Conservation (phyloP, 2,329 filamentous ascomycete species). For the Colletotrichum echinochloae region DNA sequence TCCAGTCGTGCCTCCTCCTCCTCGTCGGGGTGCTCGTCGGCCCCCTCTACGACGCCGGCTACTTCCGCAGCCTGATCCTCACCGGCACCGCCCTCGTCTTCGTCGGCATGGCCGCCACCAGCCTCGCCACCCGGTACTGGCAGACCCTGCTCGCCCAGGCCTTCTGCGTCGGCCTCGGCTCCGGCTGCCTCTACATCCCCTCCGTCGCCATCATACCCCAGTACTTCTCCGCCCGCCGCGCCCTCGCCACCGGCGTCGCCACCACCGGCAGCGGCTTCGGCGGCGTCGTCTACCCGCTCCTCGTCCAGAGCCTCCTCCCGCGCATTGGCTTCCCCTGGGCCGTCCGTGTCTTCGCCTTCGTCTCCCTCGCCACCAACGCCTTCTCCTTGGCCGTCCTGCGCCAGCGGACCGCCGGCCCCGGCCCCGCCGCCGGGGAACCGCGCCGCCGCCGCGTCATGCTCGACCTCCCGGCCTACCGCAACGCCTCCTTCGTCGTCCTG, state of each 20-base stretch:
- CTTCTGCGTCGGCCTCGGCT: conserved; percentile 56
- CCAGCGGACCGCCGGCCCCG: conserved; percentile 37
- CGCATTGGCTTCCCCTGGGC: conserved; percentile 52
- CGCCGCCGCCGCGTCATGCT: conserved; percentile 45
- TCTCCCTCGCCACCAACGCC: conserved; percentile 48
- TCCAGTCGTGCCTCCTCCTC: conserved; percentile 51
- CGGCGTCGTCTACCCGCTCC: conserved; percentile 53
- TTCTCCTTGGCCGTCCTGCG: conserved; percentile 47
- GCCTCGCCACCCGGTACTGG: conserved; percentile 53
- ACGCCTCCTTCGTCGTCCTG: conserved; percentile 50
- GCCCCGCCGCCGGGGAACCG: background rate
- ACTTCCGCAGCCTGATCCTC: conserved; percentile 49
- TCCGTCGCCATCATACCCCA: conserved; percentile 54
- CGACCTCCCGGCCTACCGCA: conserved; percentile 47
- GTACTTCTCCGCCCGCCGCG: conserved; percentile 54
- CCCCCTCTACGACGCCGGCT: conserved; percentile 55
- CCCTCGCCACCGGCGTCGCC: conserved; percentile 57
- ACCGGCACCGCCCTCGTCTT: conserved; percentile 51
- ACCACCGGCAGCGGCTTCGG: conserved; percentile 56
- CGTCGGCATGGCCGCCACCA: conserved; percentile 55
- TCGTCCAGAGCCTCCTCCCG: conserved; percentile 49
- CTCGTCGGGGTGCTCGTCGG: conserved; percentile 52
- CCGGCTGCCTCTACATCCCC: conserved; percentile 54
- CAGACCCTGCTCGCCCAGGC: conserved; percentile 58
- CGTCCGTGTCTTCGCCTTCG: conserved; percentile 51